Evolutionary conservation across 768 basidiomycete genomes (phyloP).

Genomic region (Ramaria rubella): DNA sequence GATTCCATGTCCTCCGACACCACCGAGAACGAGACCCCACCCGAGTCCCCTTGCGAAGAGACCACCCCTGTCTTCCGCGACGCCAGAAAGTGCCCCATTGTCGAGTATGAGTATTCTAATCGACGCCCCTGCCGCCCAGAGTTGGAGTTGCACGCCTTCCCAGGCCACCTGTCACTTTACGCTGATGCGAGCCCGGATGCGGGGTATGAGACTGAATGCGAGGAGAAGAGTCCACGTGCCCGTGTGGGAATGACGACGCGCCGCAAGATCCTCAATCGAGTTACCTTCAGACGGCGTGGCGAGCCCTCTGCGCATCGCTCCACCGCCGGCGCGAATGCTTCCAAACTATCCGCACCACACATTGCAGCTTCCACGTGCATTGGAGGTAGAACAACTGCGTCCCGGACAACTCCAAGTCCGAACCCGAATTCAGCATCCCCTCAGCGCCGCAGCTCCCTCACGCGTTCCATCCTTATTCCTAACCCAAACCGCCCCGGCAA

Average conservation of each 20-base stretch:
- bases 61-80: not conserved
- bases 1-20: not conserved
- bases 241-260: not conserved
- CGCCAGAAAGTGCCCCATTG: not conserved
- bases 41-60: not conserved
- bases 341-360: not conserved
- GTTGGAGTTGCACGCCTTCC: not conserved
- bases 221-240: not conserved
- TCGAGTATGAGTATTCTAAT: too few species aligned
- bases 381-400: too few species aligned
- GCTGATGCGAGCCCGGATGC: not conserved
- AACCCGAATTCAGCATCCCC: not conserved
- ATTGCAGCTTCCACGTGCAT: not conserved
- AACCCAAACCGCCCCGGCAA: not conserved
- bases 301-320: not conserved
- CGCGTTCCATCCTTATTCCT: not conserved
- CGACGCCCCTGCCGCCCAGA: not conserved
- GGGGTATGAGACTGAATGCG: not conserved
- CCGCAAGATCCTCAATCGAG: not conserved
- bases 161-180: not conserved
- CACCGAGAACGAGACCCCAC: not conserved
- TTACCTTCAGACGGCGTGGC: not conserved
- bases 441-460: not conserved
- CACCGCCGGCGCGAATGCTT: not conserved
- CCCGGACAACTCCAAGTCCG: too few species aligned